These are phyloP conservation scores for Saccharomycopsis sp. DNA, from an alignment of 805 yeast species.

Conservation along the genomic window DNA sequence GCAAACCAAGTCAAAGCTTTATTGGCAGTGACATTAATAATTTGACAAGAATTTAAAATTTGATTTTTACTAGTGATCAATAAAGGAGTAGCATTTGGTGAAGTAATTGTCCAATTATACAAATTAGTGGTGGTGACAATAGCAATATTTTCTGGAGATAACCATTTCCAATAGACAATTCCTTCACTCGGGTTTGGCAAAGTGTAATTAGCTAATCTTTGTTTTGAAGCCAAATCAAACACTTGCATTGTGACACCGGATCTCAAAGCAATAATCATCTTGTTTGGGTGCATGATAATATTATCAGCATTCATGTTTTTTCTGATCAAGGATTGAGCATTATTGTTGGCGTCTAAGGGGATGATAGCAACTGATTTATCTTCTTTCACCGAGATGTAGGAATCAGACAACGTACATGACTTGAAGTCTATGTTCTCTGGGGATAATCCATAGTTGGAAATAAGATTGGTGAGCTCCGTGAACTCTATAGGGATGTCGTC, in stretches of 20 bases:
- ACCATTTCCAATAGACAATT: conserved; percentile 94
- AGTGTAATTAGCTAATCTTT: conserved; percentile 79
- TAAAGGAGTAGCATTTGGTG: conserved; percentile 68
- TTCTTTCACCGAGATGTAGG: conserved; percentile 54
- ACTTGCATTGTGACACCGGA: conserved; percentile 97
- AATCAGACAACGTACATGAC: conserved; percentile 89
- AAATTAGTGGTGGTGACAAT: conserved; percentile 70
- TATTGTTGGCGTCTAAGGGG: conserved; percentile 73
- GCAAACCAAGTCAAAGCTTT: conserved; percentile 85
- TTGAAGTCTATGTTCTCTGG: conserved; percentile 81
- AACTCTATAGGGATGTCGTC: conserved; percentile 89
- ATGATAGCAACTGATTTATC: conserved; percentile 92
- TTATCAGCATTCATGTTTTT: conserved; percentile 96
- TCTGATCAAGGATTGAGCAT: conserved; percentile 46
- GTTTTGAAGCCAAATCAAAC: conserved; percentile 79
- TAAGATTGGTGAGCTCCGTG: conserved; percentile 87
- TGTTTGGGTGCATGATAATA: conserved; percentile 91
- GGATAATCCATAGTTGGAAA: conserved; percentile 35
- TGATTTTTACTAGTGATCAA: conserved; percentile 78
- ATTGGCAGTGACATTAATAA: conserved; percentile 83
- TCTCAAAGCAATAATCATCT: conserved; percentile 81
- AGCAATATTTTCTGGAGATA: conserved; percentile 62
- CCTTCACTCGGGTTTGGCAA: conserved; percentile 54
- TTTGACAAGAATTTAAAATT: conserved; percentile 67
- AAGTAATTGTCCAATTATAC: conserved; percentile 73